Evolutionary conservation across 2,329 filamentous ascomycete species (phyloP).

Genomic region (Pestalotiopsis sp.): DNA sequence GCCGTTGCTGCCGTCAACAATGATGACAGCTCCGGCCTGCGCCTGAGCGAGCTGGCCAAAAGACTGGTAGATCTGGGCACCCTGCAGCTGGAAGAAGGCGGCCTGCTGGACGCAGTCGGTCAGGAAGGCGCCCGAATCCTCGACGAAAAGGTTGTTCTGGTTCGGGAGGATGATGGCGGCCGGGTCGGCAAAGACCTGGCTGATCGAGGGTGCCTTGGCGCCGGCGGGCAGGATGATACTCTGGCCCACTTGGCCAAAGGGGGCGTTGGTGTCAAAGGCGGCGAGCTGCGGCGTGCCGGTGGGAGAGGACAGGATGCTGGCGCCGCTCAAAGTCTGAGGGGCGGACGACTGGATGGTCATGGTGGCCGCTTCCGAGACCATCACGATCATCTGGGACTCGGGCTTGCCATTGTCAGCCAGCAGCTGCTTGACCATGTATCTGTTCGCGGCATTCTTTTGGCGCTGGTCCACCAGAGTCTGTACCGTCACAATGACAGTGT

Average conservation of each 20-base stretch:
- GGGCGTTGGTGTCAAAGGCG: constrained; percentile 30
- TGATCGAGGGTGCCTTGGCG: constrained; percentile 23
- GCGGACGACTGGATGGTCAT: constrained; percentile 36
- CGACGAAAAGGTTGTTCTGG: constrained; percentile 36
- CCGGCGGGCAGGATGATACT: constrained; percentile 37
- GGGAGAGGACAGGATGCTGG: constrained; percentile 21
- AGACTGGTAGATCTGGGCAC: constrained; percentile 28
- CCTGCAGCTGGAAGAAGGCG: constrained; percentile 30
- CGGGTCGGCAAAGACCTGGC: constrained; percentile 37
- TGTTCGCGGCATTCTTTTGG: constrained; percentile 26
- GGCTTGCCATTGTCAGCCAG: constrained; percentile 39
- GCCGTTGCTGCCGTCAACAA: background rate
- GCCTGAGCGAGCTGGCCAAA: constrained; percentile 25
- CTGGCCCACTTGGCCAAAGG: constrained; percentile 36
- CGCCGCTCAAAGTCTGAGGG: constrained; percentile 21
- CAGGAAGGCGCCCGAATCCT: constrained; percentile 33
- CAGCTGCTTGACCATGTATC: constrained; percentile 43
- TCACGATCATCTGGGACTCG: constrained; percentile 36
- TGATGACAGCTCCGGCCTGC: constrained; percentile 9
- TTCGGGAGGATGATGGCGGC: constrained; percentile 39
- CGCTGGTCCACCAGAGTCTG: constrained; percentile 39
- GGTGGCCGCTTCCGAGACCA: constrained; percentile 38
- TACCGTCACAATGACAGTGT: constrained; percentile 40
- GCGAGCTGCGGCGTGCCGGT: constrained; percentile 22
- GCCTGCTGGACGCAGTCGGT: constrained; percentile 29